Conservation (phyloP, 805 yeast species). For the Candida chilensis region DNA sequence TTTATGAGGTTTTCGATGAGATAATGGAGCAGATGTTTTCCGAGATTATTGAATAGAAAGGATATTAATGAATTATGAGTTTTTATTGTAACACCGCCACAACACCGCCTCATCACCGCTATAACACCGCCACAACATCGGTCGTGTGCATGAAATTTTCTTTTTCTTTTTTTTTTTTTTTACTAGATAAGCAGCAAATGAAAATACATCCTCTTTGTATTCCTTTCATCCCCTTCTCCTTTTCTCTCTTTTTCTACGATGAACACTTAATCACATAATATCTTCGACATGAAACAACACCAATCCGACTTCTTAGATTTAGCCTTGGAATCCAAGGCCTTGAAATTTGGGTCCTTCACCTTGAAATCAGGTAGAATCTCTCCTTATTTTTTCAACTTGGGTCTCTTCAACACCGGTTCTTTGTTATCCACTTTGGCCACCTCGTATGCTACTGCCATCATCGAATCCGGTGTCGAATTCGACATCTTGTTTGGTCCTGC, state of each 20-base stretch:
- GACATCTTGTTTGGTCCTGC: slow-evolving; percentile 97
- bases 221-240: no score
- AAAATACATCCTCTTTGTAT: no score
- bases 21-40: slow-evolving; percentile 38
- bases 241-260: no score
- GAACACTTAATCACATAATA: no score
- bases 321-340: slow-evolving; percentile 75
- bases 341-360: slow-evolving; percentile 83
- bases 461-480: slow-evolving; percentile 72
- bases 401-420: slow-evolving; percentile 78
- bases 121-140: no score
- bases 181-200: no score
- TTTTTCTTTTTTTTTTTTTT: no score
- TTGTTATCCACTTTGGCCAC: slow-evolving; percentile 74
- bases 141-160: no score
- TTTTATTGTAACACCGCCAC: no score
- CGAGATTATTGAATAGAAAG: slow-evolving; percentile 10
- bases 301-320: slow-evolving; percentile 67
- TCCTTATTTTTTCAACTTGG: slow-evolving; percentile 95
- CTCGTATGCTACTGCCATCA: slow-evolving; percentile 84
- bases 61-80: no score
- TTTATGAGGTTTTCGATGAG: slow-evolving; percentile 51
- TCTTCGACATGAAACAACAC: slow-evolving; percentile 39
- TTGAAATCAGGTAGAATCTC: slow-evolving; percentile 87
- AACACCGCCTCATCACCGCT: no score